A percentile compares a stretch with the other conserved stretches of the same genome.
Conservation (phyloP, 495 filamentous ascomycete species). For the Aspergillus carlsbadensis region DNA sequence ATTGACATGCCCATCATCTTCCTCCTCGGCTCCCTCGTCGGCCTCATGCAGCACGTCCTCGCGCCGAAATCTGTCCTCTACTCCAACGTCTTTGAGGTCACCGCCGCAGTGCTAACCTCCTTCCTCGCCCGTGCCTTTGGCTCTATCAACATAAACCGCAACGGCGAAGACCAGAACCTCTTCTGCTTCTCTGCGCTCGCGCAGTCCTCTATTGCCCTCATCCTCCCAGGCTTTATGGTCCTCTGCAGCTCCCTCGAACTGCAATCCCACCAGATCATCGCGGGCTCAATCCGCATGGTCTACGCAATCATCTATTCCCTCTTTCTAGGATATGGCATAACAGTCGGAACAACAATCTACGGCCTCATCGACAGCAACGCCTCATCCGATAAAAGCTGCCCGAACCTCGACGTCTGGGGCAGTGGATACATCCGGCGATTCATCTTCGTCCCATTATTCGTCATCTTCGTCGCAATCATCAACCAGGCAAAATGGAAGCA, state of each 20-base stretch:
- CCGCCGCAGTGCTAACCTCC: slow-evolving; percentile 78
- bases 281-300: slow-evolving; percentile 91
- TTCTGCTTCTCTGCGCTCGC: slow-evolving; percentile 94
- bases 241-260: slow-evolving; percentile 83
- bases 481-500: slow-evolving; percentile 93
- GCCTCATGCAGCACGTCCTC: slow-evolving; percentile 77
- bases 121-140: slow-evolving; percentile 86
- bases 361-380: slow-evolving; percentile 77
- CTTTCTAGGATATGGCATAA: slow-evolving; percentile 93
- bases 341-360: slow-evolving; percentile 86
- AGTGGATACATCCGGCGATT: slow-evolving; percentile 51
- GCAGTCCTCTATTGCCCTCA: slow-evolving; percentile 87
- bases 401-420: slow-evolving; percentile 49
- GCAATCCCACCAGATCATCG: slow-evolving; percentile 82
- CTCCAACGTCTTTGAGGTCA: slow-evolving; percentile 88
- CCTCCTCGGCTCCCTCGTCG: slow-evolving; percentile 77
- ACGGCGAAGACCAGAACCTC: slow-evolving; percentile 54
- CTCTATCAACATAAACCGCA: slow-evolving; percentile 52
- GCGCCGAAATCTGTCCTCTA: slow-evolving; percentile 74
- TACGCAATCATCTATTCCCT: slow-evolving; percentile 94
- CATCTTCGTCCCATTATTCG: slow-evolving; percentile 69
- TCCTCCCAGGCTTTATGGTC: slow-evolving; percentile 86
- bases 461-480: slow-evolving; percentile 76
- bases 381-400: slow-evolving; percentile 67
- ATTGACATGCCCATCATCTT: slow-evolving; percentile 90